Base-by-base conservation (phyloP, 2,329 filamentous ascomycete genomes). In the Xenoacremonium recifei region DNA sequence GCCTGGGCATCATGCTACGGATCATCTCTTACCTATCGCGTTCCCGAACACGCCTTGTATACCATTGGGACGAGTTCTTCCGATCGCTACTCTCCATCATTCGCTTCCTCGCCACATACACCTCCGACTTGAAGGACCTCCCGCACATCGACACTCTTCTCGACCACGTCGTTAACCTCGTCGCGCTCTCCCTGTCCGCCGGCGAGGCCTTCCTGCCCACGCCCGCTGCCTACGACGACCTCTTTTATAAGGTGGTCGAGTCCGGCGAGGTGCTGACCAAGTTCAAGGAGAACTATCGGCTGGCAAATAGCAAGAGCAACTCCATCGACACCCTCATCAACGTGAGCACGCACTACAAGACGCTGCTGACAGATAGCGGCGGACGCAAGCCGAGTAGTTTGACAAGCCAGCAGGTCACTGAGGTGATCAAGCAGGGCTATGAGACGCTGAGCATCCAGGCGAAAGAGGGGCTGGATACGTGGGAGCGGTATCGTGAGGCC, bases 161-260 rank as follows among this genome's bases (percentile, higher is more conserved):
- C 13, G 83, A 87, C 54, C 78, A 84, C 23, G 78, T 96, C 2
- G 84, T 93, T 38, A 90, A 93, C 58, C 72, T 96, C 5, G 74
- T 96, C 29, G 89, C 89, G 2, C 77, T 96, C 29, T 87, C 89
- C 3, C 75, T 99, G 6, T 93, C 88, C 2, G 81, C 83, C 3
- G 93, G 93, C 6, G 93, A 97, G 63, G 84, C 87, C 3, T 97
- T 99, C 66, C 76, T 99, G 6, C 93, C 92, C 0, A 88, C 87
- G 21, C 84, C 90, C 1, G 80, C 87, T 15, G 84, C 89, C 2
- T 97, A 97, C 65, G 93, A 99, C 57, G 93, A 99, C 59, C 75
- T 99, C 0, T 97, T 99, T 69, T 99, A 99, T 79, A 99, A 99
- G 68, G 79, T 97, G 2, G 90, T 97, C 19, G 93, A 99, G 66